Conservation (phyloP, 169 alveolate genomes). For the Hepatocystis sp. region DNA sequence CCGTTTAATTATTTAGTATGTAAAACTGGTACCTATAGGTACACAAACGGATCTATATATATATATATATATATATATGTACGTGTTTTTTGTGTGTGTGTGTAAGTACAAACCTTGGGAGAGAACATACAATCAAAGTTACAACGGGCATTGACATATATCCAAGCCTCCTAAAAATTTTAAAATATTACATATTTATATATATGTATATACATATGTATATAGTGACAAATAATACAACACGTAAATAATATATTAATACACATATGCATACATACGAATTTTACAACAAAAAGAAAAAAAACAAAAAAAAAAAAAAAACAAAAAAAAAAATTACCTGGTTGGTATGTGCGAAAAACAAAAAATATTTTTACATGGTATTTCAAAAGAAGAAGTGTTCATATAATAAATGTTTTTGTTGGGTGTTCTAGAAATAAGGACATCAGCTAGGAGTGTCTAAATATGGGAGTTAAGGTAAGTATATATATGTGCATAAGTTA, state of each 20-base stretch:
- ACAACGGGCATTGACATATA: conserved; percentile 85
- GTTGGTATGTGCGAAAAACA: conserved; percentile 84
- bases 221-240: no score
- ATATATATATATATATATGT: conserved; percentile 1
- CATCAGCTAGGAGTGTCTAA: conserved; percentile 81
- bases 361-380: conserved; percentile 81
- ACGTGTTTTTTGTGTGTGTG: not conserved
- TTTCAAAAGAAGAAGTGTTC: conserved; percentile 72
- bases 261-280: no score
- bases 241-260: no score
- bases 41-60: not conserved
- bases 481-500: not conserved
- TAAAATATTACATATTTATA: conserved; percentile 6
- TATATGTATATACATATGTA: no score
- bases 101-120: conserved; percentile 77
- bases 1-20: not conserved
- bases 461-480: not conserved
- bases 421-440: conserved; percentile 78
- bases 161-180: conserved; percentile 78
- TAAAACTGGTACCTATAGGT: not conserved
- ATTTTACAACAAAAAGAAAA: no score
- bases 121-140: conserved; percentile 80
- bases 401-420: conserved; percentile 55
- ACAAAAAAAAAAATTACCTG: conserved; percentile 32
- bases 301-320: no score